Evolutionary conservation across 2,329 filamentous ascomycete species (phyloP).

Genomic region (Colletotrichum eleusines): DNA sequence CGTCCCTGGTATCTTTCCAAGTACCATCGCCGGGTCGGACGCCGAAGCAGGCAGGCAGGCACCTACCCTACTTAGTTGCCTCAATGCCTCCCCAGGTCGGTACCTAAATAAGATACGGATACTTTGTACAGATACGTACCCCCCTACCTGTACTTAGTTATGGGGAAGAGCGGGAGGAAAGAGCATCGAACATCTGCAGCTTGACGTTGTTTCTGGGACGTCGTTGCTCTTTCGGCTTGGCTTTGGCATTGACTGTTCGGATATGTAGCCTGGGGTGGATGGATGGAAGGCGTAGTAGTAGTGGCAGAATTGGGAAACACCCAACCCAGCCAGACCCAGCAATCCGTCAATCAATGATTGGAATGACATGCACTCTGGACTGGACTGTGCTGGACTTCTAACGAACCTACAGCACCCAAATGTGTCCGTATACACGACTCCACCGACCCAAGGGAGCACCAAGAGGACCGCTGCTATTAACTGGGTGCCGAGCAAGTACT

Average conservation of each 20-base stretch:
- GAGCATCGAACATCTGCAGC: no score
- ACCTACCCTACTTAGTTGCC: no score
- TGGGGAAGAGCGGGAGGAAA: neutral
- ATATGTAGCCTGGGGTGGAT: neutral
- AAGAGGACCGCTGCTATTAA: no score
- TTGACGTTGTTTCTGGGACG: slow-evolving; percentile 32
- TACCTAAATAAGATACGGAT: no score
- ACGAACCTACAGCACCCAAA: neutral
- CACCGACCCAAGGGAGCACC: neutral
- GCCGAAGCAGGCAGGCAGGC: neutral
- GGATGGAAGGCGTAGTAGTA: no score
- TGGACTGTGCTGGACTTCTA: neutral
- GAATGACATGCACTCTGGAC: slow-evolving; percentile 3
- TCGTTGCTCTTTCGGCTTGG: neutral
- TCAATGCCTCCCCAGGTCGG: no score
- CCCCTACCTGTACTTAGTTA: no score
- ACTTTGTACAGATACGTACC: no score
- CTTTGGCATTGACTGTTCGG: neutral
- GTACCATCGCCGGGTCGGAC: slow-evolving; percentile 18
- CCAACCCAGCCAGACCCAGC: neutral
- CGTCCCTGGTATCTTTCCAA: neutral
- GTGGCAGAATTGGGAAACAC: slow-evolving; percentile 4
- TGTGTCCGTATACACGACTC: no score
- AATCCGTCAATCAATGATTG: slow-evolving; percentile 4
- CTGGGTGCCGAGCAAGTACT: neutral